Evolutionary conservation across 106 monocot genomes (phyloP), one percentile per base, ranked within the genome.

Genomic region (Acorus gramineus): DNA sequence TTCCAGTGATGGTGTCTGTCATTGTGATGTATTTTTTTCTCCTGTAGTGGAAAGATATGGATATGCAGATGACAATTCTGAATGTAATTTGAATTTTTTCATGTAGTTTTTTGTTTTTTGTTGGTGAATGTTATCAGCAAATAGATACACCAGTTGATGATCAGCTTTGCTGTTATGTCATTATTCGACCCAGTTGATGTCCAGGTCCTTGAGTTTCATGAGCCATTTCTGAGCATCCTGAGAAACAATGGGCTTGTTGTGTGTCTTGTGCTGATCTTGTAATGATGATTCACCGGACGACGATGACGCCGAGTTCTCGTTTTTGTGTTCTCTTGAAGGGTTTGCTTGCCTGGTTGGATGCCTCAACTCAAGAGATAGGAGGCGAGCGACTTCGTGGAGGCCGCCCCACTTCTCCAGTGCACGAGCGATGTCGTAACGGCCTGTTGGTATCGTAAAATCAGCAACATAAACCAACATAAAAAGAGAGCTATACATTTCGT

Each of bases 351-450:
- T 80, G 53, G 79, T 80, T 2, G 76, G 73, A 62, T 79, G 79
- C 63, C 91, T 76, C 50, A 83, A 71, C 67, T 88, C 74, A 4
- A 98, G 82, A 11, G 87, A 91, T 0, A 91, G 70, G 50, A 96
- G 85, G 44, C 91, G 84, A 49, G 91, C 87, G 61, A 98, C 96
- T 68, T 91, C 96, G 49, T 83, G 87, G 42, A 98, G 49, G 8
- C 96, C 96, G 66, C 96, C 96, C 91, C 96, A 98, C 71, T 91
- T 98, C 63, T 98, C 96, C 81, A 98, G 65, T 58, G 96, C 96
- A 6, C 96, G 77, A 12, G 96, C 96, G 62, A 98, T 91, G 59
- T 96, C 96, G 42, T 88, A 91, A 42, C 96, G 78, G 6, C 96
- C 96, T 96, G 45, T 59, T 28, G 28, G 28, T 28, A 28, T 28